These are phyloP conservation scores for Penicillium aurantiogriseum DNA, from an alignment of 2,329 filamentous ascomycete genomes.

Conservation along the genomic window DNA sequence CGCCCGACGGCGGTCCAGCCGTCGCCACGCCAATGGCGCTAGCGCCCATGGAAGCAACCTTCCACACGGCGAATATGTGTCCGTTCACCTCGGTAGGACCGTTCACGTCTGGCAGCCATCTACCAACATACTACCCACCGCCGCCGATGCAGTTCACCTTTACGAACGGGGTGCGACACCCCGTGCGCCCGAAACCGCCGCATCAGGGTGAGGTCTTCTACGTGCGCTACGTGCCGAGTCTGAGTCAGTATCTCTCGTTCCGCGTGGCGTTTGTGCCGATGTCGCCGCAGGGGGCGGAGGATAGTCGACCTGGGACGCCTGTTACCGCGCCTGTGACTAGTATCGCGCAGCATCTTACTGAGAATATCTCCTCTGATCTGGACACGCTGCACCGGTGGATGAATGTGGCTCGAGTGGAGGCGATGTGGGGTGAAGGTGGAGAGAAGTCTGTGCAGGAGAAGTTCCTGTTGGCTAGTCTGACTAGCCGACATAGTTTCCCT, in stretches of 20 bases:
- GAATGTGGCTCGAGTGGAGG: constrained; percentile 75
- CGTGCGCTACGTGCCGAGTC: constrained; percentile 76
- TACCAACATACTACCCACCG: constrained; percentile 89
- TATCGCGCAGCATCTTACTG: constrained; percentile 44
- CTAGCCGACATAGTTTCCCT: constrained; percentile 75
- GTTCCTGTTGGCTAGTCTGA: constrained; percentile 67
- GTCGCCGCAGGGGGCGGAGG: constrained; percentile 53
- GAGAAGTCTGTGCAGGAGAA: constrained; percentile 57
- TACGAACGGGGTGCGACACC: constrained; percentile 77
- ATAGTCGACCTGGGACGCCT: constrained; percentile 25
- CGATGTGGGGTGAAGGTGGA: constrained; percentile 75
- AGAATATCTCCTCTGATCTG: constrained; percentile 52
- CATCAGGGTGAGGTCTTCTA: constrained; percentile 92
- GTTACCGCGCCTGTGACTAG: constrained; percentile 36
- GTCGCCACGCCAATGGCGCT: not conserved
- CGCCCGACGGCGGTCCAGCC: constrained; percentile 31
- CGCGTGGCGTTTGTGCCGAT: constrained; percentile 68
- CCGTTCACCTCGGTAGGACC: constrained; percentile 54
- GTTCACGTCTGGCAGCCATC: constrained; percentile 77
- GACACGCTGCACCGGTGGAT: constrained; percentile 84
- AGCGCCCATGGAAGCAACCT: constrained; percentile 26
- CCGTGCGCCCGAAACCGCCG: constrained; percentile 81
- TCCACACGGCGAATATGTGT: constrained; percentile 37
- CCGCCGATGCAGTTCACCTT: constrained; percentile 76
- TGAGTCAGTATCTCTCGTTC: constrained; percentile 83